Base-by-base conservation (phyloP, 140 eudicot genomes). In the Eryngium alpinum region DNA sequence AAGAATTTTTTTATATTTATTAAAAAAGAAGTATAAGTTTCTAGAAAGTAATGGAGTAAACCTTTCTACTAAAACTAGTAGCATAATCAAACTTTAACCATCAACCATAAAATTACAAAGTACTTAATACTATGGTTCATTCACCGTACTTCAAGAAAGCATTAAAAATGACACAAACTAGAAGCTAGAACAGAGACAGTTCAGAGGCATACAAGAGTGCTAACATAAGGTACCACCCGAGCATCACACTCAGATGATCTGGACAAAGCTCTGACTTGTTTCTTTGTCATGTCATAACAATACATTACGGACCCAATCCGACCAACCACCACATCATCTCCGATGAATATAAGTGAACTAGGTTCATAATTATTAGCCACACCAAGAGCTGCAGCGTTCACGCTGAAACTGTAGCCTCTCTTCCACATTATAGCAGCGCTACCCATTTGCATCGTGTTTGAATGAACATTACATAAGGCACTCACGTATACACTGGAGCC, bases 361-460 rank as follows among this genome's bases (percentile, higher is more conserved):
- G 1, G 5, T 4, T 50, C 53, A 83, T 38, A 38, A 2, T 53
- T n/a, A 12, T 12, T 6, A 25, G 13, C 44, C 7, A 81, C 87
- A 49, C 60, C 34, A 24, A 81, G 6, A 57, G 79, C 46, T 18
- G 25, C 76, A 25, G 33, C 27, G 57, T 79, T 62, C 75, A 92
- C 50, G 19, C 6, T 7, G 11, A 87, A 56, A 3, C 28, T 69
- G 52, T 28, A 11, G 44, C 73, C 84, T 6, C 70, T 81, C 6
- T 50, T 81, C 94, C 94, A 88, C 27, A 75, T 62, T 62, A 22
- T 60, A 25, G 84, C 71, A 25, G 32, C 49, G 72, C 86, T 85
- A 44, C 57, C 29, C 90, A 88, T 91, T 70, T 84, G 91, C 92
- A 84, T 90, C 24, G 97, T 89, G 79, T 87, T 88, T 10, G 89